Evolutionary conservation across 2,329 filamentous ascomycete genomes (phyloP).

Genomic region (Thelonectria rubi): DNA sequence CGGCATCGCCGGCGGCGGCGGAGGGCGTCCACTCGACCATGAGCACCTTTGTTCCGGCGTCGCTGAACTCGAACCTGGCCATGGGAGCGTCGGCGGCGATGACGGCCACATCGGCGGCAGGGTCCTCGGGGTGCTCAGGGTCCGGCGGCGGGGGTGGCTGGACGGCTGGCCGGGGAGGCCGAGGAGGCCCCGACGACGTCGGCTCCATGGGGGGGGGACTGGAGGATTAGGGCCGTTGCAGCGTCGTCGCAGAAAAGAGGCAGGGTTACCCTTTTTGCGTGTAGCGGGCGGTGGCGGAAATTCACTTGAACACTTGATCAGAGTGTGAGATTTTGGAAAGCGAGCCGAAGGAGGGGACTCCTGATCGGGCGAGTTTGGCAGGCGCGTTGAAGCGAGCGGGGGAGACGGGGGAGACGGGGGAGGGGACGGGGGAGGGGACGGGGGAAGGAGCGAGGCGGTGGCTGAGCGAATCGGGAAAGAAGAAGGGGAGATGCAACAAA

Average conservation of each 20-base stretch:
- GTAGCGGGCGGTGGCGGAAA: no score
- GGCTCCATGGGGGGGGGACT: conserved; percentile 37
- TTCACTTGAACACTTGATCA: no score
- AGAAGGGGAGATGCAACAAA: background rate
- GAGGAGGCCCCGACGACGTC: conserved; percentile 36
- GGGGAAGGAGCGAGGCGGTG: no score
- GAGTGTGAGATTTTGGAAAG: background rate
- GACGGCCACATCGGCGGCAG: conserved; percentile 35
- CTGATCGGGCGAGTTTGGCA: conserved; percentile 7
- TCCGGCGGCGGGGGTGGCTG: conserved; percentile 30
- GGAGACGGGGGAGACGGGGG: background rate
- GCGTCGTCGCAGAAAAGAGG: no score
- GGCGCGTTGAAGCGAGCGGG: background rate
- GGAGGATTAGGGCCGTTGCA: no score
- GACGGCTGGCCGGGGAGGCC: conserved; percentile 45
- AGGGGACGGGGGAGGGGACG: background rate
- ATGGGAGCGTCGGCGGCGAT: conserved; percentile 49
- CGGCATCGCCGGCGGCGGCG: conserved; percentile 22
- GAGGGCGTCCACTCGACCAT: conserved; percentile 87
- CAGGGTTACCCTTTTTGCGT: no score
- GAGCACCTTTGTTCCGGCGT: conserved; percentile 88
- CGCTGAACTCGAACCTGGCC: conserved; percentile 86
- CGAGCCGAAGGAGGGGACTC: background rate
- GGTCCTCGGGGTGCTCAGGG: conserved; percentile 23
- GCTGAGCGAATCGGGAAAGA: conserved; percentile 2